A percentile compares a stretch with the other conserved stretches of the same genome.
phyloP scores from a whole-genome alignment of 192 early-diverging fungal genomes.

The Coemansia sp. region DNA sequence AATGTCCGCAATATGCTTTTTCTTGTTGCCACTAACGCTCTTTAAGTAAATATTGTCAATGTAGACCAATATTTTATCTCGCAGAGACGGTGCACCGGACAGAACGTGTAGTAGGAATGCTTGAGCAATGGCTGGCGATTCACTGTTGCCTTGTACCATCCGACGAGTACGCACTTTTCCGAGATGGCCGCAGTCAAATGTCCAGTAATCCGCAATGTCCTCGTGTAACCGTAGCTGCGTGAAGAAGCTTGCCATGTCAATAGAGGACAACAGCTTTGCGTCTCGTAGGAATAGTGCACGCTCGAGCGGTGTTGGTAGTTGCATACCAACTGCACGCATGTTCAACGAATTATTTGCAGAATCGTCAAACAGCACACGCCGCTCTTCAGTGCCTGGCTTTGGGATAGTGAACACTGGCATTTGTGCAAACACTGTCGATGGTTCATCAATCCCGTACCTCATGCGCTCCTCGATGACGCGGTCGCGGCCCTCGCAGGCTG shows the following conservation, averaged over 20 bases:
- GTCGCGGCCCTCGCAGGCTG: not conserved
- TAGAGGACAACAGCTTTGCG: not conserved
- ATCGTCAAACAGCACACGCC: constrained; percentile 24
- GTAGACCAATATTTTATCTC: constrained; percentile 17
- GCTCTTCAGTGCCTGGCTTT: constrained; percentile 17
- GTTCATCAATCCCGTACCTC: constrained; percentile 25
- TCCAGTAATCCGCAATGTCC: constrained; percentile 12
- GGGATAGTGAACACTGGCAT: constrained; percentile 15
- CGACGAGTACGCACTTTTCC: constrained; percentile 7
- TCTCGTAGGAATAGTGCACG: constrained; percentile 4
- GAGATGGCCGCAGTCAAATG: not conserved
- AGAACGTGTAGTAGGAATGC: constrained; percentile 16
- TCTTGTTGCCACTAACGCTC: not conserved
- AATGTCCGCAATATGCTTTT: constrained; percentile 16
- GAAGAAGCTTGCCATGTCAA: constrained; percentile 10
- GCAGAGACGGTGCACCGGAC: not conserved
- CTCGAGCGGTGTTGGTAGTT: constrained; percentile 8
- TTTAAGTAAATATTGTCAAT: constrained; percentile 49
- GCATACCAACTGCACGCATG: constrained; percentile 19
- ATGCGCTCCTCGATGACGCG: not conserved
- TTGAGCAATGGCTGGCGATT: constrained; percentile 25
- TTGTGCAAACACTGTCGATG: constrained; percentile 1
- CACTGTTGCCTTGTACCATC: constrained; percentile 25
- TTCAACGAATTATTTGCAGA: constrained; percentile 16
- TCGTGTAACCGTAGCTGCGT: not conserved